Percentiles rank a stretch among this genome's conserved stretches.
These are phyloP conservation scores for Pythium chondricola DNA, from an alignment of 352 stramenopile genomes.

Conservation along the genomic window DNA sequence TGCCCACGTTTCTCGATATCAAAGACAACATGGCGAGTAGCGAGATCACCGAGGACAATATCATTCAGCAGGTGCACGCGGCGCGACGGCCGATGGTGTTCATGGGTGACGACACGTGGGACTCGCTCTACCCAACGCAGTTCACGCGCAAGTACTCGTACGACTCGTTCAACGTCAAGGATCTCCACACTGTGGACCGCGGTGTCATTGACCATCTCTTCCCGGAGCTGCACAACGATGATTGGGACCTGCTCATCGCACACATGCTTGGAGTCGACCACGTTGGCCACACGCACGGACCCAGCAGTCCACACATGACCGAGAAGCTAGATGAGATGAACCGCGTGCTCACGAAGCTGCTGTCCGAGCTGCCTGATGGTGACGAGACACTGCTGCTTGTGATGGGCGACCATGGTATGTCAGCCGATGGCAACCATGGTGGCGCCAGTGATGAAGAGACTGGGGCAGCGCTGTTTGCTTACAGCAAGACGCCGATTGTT, in stretches of 20 bases:
- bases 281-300: conserved; percentile 96
- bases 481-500: conserved; percentile 51
- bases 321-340: conserved; percentile 96
- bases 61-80: conserved; percentile 84
- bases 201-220: conserved; percentile 80
- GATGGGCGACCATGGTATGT: conserved; percentile 99
- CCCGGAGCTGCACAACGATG: conserved; percentile 46
- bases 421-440: conserved; percentile 97
- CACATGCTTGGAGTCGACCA: conserved; percentile 95
- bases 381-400: conserved; percentile 88
- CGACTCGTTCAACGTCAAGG: conserved; percentile 98
- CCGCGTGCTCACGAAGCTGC: conserved; percentile 64
- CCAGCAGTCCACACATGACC: conserved; percentile 91
- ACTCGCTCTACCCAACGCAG: conserved; percentile 87
- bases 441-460: conserved; percentile 94
- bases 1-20: conserved; percentile 98
- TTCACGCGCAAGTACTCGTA: conserved; percentile 93
- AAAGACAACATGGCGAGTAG: conserved; percentile 90
- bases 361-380: conserved; percentile 43
- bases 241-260: conserved; percentile 82
- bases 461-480: conserved; percentile 93
- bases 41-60: conserved; percentile 95
- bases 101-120: conserved; percentile 99
- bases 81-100: conserved; percentile 82
- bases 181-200: conserved; percentile 97